phyloP scores from a whole-genome alignment of 2,329 filamentous ascomycete genomes.

The Aspergillus phoenicis region DNA sequence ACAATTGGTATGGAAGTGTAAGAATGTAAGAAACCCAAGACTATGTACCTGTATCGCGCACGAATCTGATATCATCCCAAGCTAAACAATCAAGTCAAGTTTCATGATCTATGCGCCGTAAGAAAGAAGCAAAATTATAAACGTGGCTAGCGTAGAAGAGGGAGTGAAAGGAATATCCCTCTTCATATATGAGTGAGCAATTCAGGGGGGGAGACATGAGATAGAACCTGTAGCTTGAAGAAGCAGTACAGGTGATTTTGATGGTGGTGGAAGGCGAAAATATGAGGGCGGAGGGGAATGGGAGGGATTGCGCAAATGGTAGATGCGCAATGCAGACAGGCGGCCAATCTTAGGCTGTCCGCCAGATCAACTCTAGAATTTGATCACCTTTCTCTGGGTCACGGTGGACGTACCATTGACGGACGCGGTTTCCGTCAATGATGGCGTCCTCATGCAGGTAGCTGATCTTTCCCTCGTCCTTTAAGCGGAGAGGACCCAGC shows the following conservation, averaged over 20 bases:
- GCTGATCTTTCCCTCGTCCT: conserved; percentile 54
- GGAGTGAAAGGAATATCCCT: neutral
- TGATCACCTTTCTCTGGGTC: conserved; percentile 45
- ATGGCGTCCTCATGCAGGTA: conserved; percentile 53
- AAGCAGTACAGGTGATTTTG: neutral
- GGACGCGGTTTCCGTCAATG: conserved; percentile 48
- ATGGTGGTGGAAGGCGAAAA: neutral
- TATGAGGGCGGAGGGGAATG: neutral
- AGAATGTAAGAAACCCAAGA: neutral
- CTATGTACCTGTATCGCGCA: conserved; percentile 13
- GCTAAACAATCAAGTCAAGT: conserved; percentile 13
- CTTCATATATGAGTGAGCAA: neutral
- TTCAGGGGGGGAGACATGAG: neutral
- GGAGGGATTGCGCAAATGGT: neutral
- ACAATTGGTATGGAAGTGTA: conserved; percentile 4
- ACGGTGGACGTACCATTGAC: conserved; percentile 59
- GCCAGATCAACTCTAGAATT: conserved; percentile 45
- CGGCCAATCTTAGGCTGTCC: conserved; percentile 13
- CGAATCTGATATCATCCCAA: conserved; percentile 18
- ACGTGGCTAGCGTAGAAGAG: neutral
- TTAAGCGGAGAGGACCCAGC: conserved; percentile 54
- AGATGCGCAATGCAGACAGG: neutral
- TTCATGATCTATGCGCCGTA: conserved; percentile 25
- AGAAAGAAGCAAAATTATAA: conserved; percentile 16
- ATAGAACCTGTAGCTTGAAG: neutral